A percentile compares a stretch with the other conserved stretches of the same genome.
Evolutionary conservation across 2,329 filamentous ascomycete species (phyloP).

Genomic region (Verticillium tricorpus): DNA sequence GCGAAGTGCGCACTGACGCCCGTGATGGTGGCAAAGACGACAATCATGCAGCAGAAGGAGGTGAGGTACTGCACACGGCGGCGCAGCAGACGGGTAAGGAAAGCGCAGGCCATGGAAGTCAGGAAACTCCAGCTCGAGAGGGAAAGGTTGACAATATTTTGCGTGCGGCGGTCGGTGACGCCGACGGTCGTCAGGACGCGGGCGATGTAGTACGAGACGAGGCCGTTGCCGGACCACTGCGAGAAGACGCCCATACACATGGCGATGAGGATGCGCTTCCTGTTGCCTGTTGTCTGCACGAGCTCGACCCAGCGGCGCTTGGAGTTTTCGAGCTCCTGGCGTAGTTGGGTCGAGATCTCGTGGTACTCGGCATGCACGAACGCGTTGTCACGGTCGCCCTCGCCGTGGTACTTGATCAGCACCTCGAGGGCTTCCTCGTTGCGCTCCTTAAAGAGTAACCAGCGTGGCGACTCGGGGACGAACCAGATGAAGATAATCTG

Average conservation of each 20-base stretch:
- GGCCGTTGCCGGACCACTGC: conserved; percentile 30
- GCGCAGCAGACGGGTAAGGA: conserved; percentile 13
- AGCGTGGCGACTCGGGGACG: conserved; percentile 58
- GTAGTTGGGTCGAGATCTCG: conserved; percentile 28
- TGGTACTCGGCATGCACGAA: conserved; percentile 48
- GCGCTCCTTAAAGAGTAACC: conserved; percentile 53
- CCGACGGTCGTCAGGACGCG: conserved; percentile 1
- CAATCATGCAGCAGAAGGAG: conserved; percentile 7
- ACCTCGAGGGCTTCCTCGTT: conserved; percentile 46
- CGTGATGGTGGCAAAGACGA: conserved; percentile 19
- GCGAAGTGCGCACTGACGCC: conserved; percentile 26
- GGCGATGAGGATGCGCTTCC: conserved; percentile 31
- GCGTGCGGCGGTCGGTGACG: neutral
- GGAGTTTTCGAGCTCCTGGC: neutral
- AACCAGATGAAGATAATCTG: conserved; percentile 36
- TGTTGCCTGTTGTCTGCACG: conserved; percentile 23
- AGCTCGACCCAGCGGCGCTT: conserved; percentile 20
- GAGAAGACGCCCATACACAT: conserved; percentile 38
- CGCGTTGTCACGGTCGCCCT: conserved; percentile 44
- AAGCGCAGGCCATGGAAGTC: conserved; percentile 18
- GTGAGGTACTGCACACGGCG: conserved; percentile 10
- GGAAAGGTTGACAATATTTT: conserved; percentile 3
- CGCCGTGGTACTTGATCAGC: conserved; percentile 52
- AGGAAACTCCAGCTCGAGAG: conserved; percentile 20
- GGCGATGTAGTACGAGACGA: conserved; percentile 24